Evolutionary conservation across 768 basidiomycete genomes (phyloP), one percentile per base, ranked within the genome.

Genomic region (Polyporus arcularius): DNA sequence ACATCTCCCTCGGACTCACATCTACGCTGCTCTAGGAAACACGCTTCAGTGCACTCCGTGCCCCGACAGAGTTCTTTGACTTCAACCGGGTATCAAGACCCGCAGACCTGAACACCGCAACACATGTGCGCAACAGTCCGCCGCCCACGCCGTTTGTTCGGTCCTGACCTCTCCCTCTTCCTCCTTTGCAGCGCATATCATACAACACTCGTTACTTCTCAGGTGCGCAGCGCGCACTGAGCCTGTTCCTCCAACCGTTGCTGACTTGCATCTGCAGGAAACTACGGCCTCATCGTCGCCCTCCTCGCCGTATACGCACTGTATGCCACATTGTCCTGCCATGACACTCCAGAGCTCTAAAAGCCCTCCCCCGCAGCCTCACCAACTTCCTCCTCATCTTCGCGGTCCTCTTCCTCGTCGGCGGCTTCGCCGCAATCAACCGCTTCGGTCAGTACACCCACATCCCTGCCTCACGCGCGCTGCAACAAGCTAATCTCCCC

Each of bases 151-250:
- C 38, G n/a, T 41, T 6, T 2, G 35, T 50, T 15, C n/a, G 47
- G n/a, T 62, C 16, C 46, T 43, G 56, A 38, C 16, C 18, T 45
- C 39, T 7, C 18, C 26, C 14, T 26, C 53, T 26, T 54, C 46
- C 70, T 26, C 42, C 15, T 15, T 31, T 26, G 16, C 30, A 94
- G 93, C 86, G 94, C 60, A 92, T 96, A 83, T 92, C 92, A 26
- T 94, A 96, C 79, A 96, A 96, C 78, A 94, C 94, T 42, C 87
- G 90, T 51, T 92, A 92, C 72, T 92, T 92, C 75, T 92, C 90
- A 58, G 88, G 87, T 88, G 62, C 57, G 55, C 54, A 42, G 41
- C 16, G 38, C 11, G 11, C 28, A 31, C 10, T 26, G 28, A 45
- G 41, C 56, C 16, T 14, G 8, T 15, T 32, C 38, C 35, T 9